Evolutionary conservation across 2,329 filamentous ascomycete species (phyloP).

Genomic region (Leptographium procerum): DNA sequence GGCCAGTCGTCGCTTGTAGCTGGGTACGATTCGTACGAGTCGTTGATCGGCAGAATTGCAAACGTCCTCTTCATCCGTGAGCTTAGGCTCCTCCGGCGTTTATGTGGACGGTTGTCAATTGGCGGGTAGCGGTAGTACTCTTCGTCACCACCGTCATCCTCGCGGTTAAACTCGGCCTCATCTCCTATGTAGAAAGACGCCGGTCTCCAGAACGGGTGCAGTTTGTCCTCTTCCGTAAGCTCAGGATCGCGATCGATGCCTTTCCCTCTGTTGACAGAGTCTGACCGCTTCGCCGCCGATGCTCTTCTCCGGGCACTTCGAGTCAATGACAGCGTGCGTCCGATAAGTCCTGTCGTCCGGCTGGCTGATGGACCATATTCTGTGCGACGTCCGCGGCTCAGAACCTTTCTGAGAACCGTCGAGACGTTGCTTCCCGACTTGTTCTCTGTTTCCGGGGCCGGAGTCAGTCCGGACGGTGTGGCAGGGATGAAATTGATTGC

Average conservation of each 20-base stretch:
- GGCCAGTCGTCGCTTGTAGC: constrained; percentile 20
- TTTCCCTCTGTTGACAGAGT: constrained; percentile 14
- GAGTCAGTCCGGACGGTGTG: constrained; percentile 48
- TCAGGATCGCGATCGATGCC: constrained; percentile 25
- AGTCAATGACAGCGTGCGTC: constrained; percentile 43
- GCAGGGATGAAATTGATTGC: constrained; percentile 50
- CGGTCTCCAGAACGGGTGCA: constrained; percentile 54
- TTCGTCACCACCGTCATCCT: constrained; percentile 21
- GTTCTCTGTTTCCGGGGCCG: constrained; percentile 35
- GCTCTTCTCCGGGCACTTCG: constrained; percentile 7
- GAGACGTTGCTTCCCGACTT: constrained; percentile 30
- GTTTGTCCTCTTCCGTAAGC: constrained; percentile 39
- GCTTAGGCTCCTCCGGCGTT: constrained; percentile 37
- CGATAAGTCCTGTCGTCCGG: constrained; percentile 31
- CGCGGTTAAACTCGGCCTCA: constrained; percentile 17
- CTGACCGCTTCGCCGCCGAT: neutral
- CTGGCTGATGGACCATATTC: constrained; percentile 30
- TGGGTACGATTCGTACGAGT: constrained; percentile 23
- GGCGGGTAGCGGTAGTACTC: constrained; percentile 34
- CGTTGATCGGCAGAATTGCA: constrained; percentile 43
- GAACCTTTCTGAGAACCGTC: constrained; percentile 37
- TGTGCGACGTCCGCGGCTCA: constrained; percentile 24
- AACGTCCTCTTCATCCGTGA: constrained; percentile 46
- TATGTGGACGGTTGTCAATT: constrained; percentile 34
- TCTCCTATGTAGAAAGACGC: constrained; percentile 27